Percentiles rank a stretch among this genome's conserved stretches.
phyloP scores from a whole-genome alignment of 2,329 filamentous ascomycete species.

The Colletotrichum liriopes region DNA sequence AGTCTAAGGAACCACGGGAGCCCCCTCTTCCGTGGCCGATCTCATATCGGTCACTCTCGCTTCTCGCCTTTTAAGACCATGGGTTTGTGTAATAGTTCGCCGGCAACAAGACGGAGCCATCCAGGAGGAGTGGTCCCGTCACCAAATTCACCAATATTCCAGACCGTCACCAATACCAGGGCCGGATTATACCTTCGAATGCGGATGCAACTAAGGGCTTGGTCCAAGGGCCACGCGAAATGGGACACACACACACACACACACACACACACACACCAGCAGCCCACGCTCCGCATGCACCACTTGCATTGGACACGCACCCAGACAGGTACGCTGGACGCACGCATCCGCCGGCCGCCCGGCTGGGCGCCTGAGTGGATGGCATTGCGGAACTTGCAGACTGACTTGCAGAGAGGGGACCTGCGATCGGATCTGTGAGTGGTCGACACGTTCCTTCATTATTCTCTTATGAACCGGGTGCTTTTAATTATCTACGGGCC shows the following conservation, averaged over 20 bases:
- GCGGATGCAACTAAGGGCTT: conserved; percentile 38
- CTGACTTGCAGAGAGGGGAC: conserved; percentile 15
- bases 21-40: background rate
- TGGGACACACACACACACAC: conserved; percentile 27
- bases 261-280: conserved; percentile 27
- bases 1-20: background rate
- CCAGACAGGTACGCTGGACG: conserved; percentile 29
- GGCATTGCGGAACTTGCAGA: conserved; percentile 20
- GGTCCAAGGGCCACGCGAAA: conserved; percentile 37
- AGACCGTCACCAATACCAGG: conserved; percentile 27
- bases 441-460: conserved; percentile 16
- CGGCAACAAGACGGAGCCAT: conserved; percentile 24
- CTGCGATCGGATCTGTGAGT: conserved; percentile 22
- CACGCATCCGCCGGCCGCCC: conserved; percentile 36
- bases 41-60: conserved; percentile 10
- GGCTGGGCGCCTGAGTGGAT: conserved; percentile 33
- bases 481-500: conserved; percentile 38
- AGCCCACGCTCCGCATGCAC: conserved; percentile 23
- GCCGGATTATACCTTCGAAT: conserved; percentile 40
- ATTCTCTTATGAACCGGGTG: conserved; percentile 32
- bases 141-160: background rate
- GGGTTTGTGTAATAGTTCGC: conserved; percentile 25
- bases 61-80: conserved; percentile 35
- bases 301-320: conserved; percentile 30
- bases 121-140: conserved; percentile 11